A percentile compares a stretch with the other conserved stretches of the same genome.
Conservation (phyloP, 495 filamentous ascomycete genomes). For the Durotheca rogersii region DNA sequence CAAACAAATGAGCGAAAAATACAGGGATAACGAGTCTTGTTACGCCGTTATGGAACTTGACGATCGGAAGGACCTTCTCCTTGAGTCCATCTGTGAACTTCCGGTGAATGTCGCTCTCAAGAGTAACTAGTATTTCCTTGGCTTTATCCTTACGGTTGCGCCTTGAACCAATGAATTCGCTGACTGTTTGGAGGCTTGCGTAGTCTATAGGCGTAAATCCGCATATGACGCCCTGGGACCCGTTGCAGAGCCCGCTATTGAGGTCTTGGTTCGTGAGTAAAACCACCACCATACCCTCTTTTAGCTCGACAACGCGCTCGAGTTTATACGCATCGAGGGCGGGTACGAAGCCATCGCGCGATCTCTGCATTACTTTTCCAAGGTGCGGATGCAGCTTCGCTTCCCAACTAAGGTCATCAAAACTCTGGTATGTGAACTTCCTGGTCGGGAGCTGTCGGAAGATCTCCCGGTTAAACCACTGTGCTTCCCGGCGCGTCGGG, state of each 20-base stretch:
- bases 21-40: conserved; percentile 46
- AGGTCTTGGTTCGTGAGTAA: conserved; percentile 88
- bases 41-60: conserved; percentile 60
- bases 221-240: conserved; percentile 78
- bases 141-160: no score
- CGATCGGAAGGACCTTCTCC: conserved; percentile 65
- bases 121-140: no score
- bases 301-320: conserved; percentile 61
- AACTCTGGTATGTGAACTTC: conserved; percentile 65
- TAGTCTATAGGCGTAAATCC: conserved; percentile 69
- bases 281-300: conserved; percentile 88
- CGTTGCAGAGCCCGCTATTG: conserved; percentile 73
- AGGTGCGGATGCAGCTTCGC: conserved; percentile 59
- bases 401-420: conserved; percentile 63
- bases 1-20: conserved; percentile 49
- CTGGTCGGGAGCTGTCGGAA: conserved; percentile 40
- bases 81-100: conserved; percentile 30
- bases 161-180: no score
- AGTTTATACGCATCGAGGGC: conserved; percentile 57
- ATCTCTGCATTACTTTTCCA: conserved; percentile 62
- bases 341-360: conserved; percentile 46
- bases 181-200: conserved; percentile 53
- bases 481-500: conserved; percentile 44
- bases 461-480: conserved; percentile 38
- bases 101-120: no score